A percentile compares a stretch with the other conserved stretches of the same genome.
Evolutionary conservation across 2,329 filamentous ascomycete species (phyloP).

Genomic region (Xylaria sp.): DNA sequence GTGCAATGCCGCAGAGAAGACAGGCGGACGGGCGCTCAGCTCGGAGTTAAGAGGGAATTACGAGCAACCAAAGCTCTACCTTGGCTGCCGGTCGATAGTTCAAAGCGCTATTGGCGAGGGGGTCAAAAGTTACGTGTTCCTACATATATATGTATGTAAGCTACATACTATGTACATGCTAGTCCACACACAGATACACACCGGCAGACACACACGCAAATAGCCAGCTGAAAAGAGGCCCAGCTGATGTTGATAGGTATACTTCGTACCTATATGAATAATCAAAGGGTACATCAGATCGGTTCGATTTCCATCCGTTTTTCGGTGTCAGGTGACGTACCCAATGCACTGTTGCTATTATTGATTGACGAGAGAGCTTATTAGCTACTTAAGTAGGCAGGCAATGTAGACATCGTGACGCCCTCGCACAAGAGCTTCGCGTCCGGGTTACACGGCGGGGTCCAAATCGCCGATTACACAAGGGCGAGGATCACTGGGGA

Average conservation of each 20-base stretch:
- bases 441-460: not conserved
- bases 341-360: not conserved
- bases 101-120: not conserved
- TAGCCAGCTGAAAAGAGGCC: not conserved
- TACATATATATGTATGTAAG: no score
- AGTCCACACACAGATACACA: not conserved
- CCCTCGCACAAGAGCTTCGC: not conserved
- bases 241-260: no score
- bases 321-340: not conserved
- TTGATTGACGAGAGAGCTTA: not conserved
- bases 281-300: not conserved
- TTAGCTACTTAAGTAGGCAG: not conserved
- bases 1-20: not conserved
- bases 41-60: not conserved
- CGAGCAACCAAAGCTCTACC: not conserved
- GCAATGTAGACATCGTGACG: not conserved
- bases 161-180: not conserved
- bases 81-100: not conserved
- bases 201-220: not conserved
- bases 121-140: not conserved
- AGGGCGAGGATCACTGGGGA: not conserved
- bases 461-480: not conserved
- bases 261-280: not conserved
- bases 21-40: not conserved
- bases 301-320: not conserved